Conservation (phyloP, 441 rosid genomes). For the Arabidopsis hybrid region DNA sequence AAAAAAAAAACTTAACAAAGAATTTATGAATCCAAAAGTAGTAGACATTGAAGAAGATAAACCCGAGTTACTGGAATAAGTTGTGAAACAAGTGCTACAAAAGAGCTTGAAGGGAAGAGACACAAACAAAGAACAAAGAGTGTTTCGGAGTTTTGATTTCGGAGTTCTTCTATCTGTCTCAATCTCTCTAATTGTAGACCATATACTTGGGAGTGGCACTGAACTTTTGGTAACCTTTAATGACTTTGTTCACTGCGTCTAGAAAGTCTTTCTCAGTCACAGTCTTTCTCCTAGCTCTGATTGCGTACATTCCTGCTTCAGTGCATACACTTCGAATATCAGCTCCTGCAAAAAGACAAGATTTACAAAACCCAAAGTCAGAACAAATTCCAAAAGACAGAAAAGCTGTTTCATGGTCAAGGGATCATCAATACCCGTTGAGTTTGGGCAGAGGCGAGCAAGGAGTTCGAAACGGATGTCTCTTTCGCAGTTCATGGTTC, state of each 20-base stretch:
- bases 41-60: background rate
- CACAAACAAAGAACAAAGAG: background rate
- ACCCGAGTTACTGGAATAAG: conserved; percentile 4
- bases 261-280: conserved; percentile 97
- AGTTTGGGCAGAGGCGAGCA: conserved; percentile 95
- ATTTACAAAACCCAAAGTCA: conserved; percentile 7
- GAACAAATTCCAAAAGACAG: background rate
- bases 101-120: background rate
- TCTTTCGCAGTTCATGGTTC: conserved; percentile 96
- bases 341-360: conserved; percentile 62
- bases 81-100: conserved; percentile 6
- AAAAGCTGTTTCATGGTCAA: background rate
- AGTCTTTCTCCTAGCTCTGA: conserved; percentile 91
- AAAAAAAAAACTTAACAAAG: background rate
- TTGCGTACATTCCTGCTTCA: conserved; percentile 98
- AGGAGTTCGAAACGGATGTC: conserved; percentile 92
- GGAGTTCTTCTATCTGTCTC: background rate
- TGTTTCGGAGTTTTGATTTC: conserved; percentile 16
- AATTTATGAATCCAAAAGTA: background rate
- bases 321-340: conserved; percentile 99
- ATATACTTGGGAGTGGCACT: conserved; percentile 96
- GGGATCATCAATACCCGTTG: conserved; percentile 62
- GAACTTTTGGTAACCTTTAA: conserved; percentile 95
- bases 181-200: conserved; percentile 71
- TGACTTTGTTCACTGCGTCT: conserved; percentile 96